Evolutionary conservation across 176 grass and related monocot genomes (phyloP).

Genomic region (Tillandsia fasciculata): DNA sequence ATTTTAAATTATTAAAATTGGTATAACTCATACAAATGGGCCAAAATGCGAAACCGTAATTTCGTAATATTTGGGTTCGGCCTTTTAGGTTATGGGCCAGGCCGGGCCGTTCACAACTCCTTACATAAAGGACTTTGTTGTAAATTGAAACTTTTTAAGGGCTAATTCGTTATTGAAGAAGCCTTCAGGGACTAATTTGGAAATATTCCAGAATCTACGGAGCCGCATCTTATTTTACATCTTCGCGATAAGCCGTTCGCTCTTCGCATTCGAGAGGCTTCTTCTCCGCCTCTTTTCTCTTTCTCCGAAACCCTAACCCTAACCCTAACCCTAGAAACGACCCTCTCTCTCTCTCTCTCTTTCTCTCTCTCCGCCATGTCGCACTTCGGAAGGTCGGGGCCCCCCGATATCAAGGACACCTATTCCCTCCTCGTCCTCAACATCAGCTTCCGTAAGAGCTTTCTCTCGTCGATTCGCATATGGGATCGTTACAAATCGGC

Average conservation of each 20-base stretch:
- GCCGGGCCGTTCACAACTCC: too few relatives aligned
- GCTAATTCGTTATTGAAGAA: too few relatives aligned
- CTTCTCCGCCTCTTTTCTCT: not conserved
- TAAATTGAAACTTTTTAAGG: too few relatives aligned
- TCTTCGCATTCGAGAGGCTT: not conserved
- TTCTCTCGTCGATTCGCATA: not conserved
- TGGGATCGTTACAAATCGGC: not conserved
- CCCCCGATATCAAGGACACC: slow-evolving; percentile 68
- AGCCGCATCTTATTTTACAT: too few relatives aligned
- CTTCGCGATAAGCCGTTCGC: not conserved
- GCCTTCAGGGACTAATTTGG: too few relatives aligned
- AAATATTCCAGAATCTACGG: too few relatives aligned
- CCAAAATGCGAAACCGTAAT: too few relatives aligned
- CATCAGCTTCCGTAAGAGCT: slow-evolving; percentile 66
- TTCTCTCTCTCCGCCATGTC: slow-evolving; percentile 39
- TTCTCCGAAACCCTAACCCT: slow-evolving; percentile 13
- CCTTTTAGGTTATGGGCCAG: too few relatives aligned
- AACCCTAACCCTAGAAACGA: slow-evolving; percentile 26
- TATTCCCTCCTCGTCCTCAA: slow-evolving; percentile 97
- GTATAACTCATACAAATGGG: too few relatives aligned
- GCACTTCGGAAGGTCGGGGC: slow-evolving; percentile 82
- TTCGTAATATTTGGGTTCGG: too few relatives aligned
- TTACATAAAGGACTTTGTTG: too few relatives aligned
- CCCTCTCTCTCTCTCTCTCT: slow-evolving; percentile 1
- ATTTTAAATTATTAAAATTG: too few relatives aligned